These are phyloP conservation scores for Collybia sordida DNA, from an alignment of 768 basidiomycete genomes.

Conservation along the genomic window DNA sequence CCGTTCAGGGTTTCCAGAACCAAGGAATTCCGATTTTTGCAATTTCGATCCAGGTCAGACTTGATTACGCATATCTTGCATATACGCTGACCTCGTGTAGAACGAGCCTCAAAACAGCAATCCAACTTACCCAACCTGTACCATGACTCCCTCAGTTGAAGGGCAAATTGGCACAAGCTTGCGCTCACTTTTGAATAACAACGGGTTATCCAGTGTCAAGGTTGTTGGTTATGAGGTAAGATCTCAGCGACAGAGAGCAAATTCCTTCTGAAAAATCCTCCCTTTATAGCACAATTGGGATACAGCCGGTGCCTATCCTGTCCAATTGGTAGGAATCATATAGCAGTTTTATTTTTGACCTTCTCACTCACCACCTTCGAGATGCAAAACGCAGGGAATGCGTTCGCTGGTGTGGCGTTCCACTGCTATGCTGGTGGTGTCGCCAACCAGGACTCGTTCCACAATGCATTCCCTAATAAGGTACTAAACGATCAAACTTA, in stretches of 20 bases:
- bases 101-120: constrained; percentile 59
- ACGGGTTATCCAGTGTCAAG: constrained; percentile 58
- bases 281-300: constrained; percentile 63
- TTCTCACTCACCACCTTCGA: not conserved
- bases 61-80: not conserved
- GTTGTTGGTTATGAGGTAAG: constrained; percentile 48
- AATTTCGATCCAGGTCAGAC: constrained; percentile 48
- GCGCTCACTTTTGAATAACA: constrained; percentile 58
- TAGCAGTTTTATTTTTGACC: too few species aligned
- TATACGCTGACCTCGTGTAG: constrained; percentile 9
- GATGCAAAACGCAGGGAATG: constrained; percentile 54
- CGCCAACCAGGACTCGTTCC: constrained; percentile 14
- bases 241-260: not conserved
- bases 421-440: constrained; percentile 58
- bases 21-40: constrained; percentile 65
- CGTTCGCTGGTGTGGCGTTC: constrained; percentile 67
- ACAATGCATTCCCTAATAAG: constrained; percentile 18
- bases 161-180: constrained; percentile 58
- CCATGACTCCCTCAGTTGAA: constrained; percentile 52
- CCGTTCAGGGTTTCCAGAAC: constrained; percentile 64
- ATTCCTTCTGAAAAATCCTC: constrained; percentile 28
- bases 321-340: constrained; percentile 35
- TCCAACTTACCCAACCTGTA: constrained; percentile 67
- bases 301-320: constrained; percentile 61
- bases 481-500: not conserved